phyloP scores from a whole-genome alignment of 305 asterid species.

The Solanum hybrid region DNA sequence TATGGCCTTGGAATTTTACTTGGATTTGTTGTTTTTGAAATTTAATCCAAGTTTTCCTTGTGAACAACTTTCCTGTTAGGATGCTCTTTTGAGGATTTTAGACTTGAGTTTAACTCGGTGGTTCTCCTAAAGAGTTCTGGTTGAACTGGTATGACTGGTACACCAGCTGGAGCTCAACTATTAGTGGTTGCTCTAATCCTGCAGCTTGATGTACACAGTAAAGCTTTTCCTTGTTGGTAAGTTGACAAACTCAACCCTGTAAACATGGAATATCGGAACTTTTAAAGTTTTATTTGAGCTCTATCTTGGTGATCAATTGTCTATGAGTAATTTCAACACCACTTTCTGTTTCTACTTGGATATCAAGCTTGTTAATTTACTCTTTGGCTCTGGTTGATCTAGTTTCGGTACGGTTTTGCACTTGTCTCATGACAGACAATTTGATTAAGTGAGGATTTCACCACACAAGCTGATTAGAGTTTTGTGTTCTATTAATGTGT shows the following conservation, averaged over 20 bases:
- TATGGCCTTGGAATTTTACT: background rate
- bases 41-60: background rate
- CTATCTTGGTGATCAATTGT: background rate
- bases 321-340: background rate
- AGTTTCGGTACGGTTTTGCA: background rate
- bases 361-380: background rate
- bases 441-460: background rate
- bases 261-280: background rate
- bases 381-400: background rate
- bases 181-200: background rate
- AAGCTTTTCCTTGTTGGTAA: background rate
- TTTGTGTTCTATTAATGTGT: background rate
- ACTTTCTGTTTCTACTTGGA: background rate
- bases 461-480: background rate
- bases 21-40: background rate
- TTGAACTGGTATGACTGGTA: background rate
- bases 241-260: background rate
- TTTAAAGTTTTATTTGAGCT: background rate
- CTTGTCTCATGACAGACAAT: background rate
- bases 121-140: background rate
- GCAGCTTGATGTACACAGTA: background rate
- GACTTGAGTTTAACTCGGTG: background rate
- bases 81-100: background rate
- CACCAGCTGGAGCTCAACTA: background rate
- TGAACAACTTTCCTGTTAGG: background rate